Evolutionary conservation across 257 asterid genomes (phyloP), one percentile per base, ranked within the genome.

Genomic region (Verbena officinalis): DNA sequence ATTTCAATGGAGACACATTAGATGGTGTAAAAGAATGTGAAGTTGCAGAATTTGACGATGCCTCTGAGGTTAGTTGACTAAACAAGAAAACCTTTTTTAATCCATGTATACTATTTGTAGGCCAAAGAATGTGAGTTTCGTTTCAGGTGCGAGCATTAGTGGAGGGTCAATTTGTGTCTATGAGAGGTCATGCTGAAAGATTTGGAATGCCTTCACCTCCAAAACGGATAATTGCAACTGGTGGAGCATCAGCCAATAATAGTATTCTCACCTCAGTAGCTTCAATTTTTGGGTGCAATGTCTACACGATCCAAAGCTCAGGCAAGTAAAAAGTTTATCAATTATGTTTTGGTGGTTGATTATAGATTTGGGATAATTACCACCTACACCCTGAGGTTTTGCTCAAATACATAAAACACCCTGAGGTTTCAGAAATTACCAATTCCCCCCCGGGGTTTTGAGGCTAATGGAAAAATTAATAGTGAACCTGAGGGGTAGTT

Each of bases 121-220:
- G n/a, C n/a, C n/a, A n/a, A n/a, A n/a, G n/a, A n/a, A n/a, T n/a
- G n/a, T n/a, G n/a, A n/a, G n/a, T n/a, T n/a, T n/a, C n/a, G n/a
- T n/a, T n/a, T 20, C 80, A 92, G 98, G 89, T 87, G 4, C 86
- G 97, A 70, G 99, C 96, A 51, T 39, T 90, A 60, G 72, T 93
- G 20, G 99, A 93, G 76, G 99, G 99, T 9, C 97, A 93, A 72
- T 75, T 93, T 5, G 89, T 90, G 14, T 90, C 97, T 2, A 90
- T 90, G 95, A 72, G 95, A 33, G 96, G 87, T 55, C 99, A 93
- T 69, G 83, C 95, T 10, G 99, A 93, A 74, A 79, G 95, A 77
- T 84, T 87, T 10, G 96, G 99, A 39, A 84, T 93, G 95, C 96
- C 97, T 73, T 78, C 86, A 56, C 97, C 97, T 52, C 96, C 99